Percentiles rank a stretch among this genome's conserved stretches.
Evolutionary conservation across 805 yeast species (phyloP).

Genomic region (Danielia reshetovae): DNA sequence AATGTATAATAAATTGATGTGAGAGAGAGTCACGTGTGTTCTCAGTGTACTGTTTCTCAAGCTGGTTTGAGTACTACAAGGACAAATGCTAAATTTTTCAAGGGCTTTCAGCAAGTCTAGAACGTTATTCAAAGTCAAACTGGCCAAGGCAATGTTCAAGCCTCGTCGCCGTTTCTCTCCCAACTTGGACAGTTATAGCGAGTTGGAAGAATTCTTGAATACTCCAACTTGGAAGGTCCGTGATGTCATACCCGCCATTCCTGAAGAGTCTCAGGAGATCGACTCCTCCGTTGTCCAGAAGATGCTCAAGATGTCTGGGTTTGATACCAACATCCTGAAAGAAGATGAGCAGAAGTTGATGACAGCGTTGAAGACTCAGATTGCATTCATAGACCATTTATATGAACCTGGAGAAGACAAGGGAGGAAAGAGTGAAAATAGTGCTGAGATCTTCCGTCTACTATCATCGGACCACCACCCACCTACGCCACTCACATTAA

Average conservation of each 20-base stretch:
- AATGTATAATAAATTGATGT: too few species aligned
- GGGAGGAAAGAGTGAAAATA: constrained; percentile 16
- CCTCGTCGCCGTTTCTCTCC: too few species aligned
- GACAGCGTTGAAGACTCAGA: constrained; percentile 41
- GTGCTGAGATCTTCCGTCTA: constrained; percentile 27
- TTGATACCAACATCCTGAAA: constrained; percentile 27
- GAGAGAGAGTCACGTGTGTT: too few species aligned
- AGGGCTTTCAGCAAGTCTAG: too few species aligned
- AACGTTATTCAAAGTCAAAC: too few species aligned
- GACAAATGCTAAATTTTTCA: too few species aligned
- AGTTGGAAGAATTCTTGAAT: background rate
- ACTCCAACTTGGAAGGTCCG: constrained; percentile 11
- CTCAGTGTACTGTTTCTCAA: too few species aligned
- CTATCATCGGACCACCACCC: constrained; percentile 31
- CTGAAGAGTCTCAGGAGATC: constrained; percentile 8
- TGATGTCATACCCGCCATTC: constrained; percentile 12
- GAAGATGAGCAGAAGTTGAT: constrained; percentile 28
- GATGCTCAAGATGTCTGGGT: constrained; percentile 47
- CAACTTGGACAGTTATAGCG: too few species aligned
- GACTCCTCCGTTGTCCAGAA: constrained; percentile 20
- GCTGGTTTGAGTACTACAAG: too few species aligned
- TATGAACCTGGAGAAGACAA: constrained; percentile 6
- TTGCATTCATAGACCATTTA: constrained; percentile 46
- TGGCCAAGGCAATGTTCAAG: too few species aligned
- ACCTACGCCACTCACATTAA: constrained; percentile 21